Base-by-base conservation (phyloP, 2,329 filamentous ascomycete species). In the Calonectria hawksworthii region DNA sequence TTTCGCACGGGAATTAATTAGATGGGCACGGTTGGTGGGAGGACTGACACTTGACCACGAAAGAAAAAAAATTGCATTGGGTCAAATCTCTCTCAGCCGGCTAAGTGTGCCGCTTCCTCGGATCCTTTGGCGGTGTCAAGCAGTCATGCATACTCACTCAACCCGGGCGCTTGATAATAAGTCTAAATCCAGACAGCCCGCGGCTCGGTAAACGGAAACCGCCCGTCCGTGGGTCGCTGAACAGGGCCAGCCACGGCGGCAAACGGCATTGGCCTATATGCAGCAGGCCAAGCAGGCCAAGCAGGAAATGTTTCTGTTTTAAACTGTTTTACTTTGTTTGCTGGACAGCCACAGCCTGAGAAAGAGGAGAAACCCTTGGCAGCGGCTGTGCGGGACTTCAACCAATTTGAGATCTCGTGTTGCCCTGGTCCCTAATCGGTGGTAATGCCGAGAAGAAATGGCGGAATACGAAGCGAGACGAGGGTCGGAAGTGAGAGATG, bases 361-460 rank as follows among this genome's bases (percentile, higher is more conserved):
- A 41, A 26, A 36, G 34, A 41, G 34, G 56, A n/a, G 36, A 36
- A 63, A 23, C 34, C 13, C 38, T 59, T 21, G 50, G 30, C 36
- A 67, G 59, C 32, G 38, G 61, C 61, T 50, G 14, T n/a, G 21
- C 38, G 41, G 23, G 26, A 47, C 8, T 14, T 26, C 23, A 21
- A 38, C 56, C 36, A 36, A 65, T 73, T 52, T 64, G 56, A 28
- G 65, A 52, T 34, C 28, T 56, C 52, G 56, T 73, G 50, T 65
- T 36, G 47, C 71, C 47, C 41, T 66, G 50, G 68, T 59, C 44
- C 11, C 14, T 10, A 26, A 54, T 9, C 26, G 4, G 51, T 47
- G 9, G n/a, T 9, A 5, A 47, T 23, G 44, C 44, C n/a, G 44
- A 47, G 44, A 18, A 23, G 44, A 10, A 23, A 23, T 23, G 11